Evolutionary conservation across 306 rosid species (phyloP).

Genomic region (Casuarina equisetifolia): DNA sequence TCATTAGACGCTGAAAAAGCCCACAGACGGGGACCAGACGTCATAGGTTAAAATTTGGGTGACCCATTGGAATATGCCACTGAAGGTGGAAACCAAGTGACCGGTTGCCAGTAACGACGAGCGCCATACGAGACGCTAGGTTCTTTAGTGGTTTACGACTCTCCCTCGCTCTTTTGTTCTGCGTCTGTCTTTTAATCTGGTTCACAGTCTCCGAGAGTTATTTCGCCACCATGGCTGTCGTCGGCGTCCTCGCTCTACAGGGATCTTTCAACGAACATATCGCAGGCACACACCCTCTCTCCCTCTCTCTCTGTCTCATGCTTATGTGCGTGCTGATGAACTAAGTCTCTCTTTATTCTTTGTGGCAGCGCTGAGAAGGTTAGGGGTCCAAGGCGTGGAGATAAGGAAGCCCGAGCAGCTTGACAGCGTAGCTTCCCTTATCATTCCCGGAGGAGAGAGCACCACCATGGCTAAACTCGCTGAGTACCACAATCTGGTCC

Average conservation of each 20-base stretch:
- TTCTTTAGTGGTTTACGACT: not conserved
- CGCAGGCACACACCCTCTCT: slow-evolving; percentile 46
- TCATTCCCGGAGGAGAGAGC: slow-evolving; percentile 97
- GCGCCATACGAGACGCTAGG: slow-evolving; percentile 26
- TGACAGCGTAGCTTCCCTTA: slow-evolving; percentile 60
- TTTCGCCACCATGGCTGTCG: slow-evolving; percentile 52
- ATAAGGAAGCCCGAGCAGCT: slow-evolving; percentile 93
- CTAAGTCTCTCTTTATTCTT: not conserved
- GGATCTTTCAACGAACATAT: slow-evolving; percentile 97
- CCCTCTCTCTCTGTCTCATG: not conserved
- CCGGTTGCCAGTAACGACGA: not conserved
- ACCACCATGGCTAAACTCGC: slow-evolving; percentile 99
- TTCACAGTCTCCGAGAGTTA: not conserved
- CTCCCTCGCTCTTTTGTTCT: not conserved
- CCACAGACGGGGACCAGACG: not conserved
- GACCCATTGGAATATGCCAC: not conserved
- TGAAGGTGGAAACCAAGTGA: not conserved
- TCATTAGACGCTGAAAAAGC: too few relatives aligned
- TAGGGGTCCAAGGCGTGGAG: slow-evolving; percentile 85
- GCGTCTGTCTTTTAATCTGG: too few relatives aligned
- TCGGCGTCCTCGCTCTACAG: slow-evolving; percentile 95
- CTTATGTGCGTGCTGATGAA: not conserved
- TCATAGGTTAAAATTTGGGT: not conserved
- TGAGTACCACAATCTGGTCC: slow-evolving; percentile 75
- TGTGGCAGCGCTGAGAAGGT: slow-evolving; percentile 70